Percentiles rank a stretch among this genome's conserved stretches.
These are phyloP conservation scores for Litchi chinensis DNA, from an alignment of 345 rosid species.

Conservation along the genomic window DNA sequence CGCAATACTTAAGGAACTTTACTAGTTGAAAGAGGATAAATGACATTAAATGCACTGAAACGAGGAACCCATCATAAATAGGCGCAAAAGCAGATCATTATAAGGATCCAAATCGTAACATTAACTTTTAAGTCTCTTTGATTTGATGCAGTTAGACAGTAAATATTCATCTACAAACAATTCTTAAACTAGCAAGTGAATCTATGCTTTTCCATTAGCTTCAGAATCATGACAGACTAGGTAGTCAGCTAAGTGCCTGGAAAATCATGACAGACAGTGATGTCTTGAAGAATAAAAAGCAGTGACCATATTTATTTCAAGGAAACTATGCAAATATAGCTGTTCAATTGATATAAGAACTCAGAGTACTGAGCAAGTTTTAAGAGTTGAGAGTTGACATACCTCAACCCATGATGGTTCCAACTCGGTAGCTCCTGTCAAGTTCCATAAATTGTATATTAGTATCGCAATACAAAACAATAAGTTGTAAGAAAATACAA, in stretches of 20 bases:
- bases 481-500: neutral
- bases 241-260: neutral
- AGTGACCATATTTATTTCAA: neutral
- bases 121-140: too few relatives aligned
- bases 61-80: neutral
- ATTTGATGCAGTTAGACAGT: neutral
- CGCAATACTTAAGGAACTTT: neutral
- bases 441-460: slow-evolving; percentile 19
- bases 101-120: neutral
- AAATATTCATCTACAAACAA: neutral
- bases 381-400: slow-evolving; percentile 13
- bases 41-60: neutral
- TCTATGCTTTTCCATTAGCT: neutral
- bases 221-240: neutral
- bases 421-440: slow-evolving; percentile 76
- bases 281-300: neutral
- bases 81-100: neutral
- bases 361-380: neutral
- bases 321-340: neutral
- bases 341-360: neutral
- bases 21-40: neutral
- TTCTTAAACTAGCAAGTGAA: neutral
- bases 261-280: neutral
- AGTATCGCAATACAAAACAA: neutral
- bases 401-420: slow-evolving; percentile 90